These are phyloP conservation scores for Elymus sibiricus DNA, from an alignment of 176 grass and related monocot genomes.

Conservation along the genomic window DNA sequence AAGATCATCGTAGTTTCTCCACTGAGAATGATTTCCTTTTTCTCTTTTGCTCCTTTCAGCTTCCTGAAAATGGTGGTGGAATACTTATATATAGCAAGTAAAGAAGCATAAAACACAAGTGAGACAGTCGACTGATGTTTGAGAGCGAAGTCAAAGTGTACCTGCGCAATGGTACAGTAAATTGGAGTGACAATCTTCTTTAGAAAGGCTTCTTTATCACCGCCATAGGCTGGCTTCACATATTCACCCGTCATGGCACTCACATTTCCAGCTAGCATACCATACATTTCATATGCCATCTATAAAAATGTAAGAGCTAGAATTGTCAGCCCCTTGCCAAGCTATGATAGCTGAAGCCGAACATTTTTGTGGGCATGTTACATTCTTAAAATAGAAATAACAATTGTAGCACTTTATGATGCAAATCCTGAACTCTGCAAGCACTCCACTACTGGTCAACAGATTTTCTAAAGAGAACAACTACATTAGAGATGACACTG, in stretches of 20 bases:
- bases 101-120: slow-evolving; percentile 36
- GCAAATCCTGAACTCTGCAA: neutral
- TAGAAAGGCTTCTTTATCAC: slow-evolving; percentile 94
- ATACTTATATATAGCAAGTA: neutral
- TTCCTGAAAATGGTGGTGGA: slow-evolving; percentile 43
- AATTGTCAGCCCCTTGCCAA: slow-evolving; percentile 18
- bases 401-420: neutral
- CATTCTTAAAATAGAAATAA: neutral
- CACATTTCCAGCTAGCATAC: slow-evolving; percentile 87
- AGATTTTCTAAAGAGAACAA: neutral
- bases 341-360: neutral
- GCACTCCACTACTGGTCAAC: neutral
- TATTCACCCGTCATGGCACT: slow-evolving; percentile 83
- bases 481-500: slow-evolving; percentile 15
- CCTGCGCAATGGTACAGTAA: slow-evolving; percentile 72
- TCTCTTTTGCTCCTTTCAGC: slow-evolving; percentile 61
- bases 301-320: slow-evolving; percentile 34
- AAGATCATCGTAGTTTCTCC: slow-evolving; percentile 90
- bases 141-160: slow-evolving; percentile 20
- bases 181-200: slow-evolving; percentile 89
- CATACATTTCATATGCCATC: slow-evolving; percentile 98
- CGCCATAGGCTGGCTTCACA: slow-evolving; percentile 89
- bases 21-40: slow-evolving; percentile 73
- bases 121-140: slow-evolving; percentile 12
- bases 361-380: neutral